A percentile compares a stretch with the other conserved stretches of the same genome.
Evolutionary conservation across 2,329 filamentous ascomycete species (phyloP).

Genomic region (Lasiodiplodia hormozganensis): DNA sequence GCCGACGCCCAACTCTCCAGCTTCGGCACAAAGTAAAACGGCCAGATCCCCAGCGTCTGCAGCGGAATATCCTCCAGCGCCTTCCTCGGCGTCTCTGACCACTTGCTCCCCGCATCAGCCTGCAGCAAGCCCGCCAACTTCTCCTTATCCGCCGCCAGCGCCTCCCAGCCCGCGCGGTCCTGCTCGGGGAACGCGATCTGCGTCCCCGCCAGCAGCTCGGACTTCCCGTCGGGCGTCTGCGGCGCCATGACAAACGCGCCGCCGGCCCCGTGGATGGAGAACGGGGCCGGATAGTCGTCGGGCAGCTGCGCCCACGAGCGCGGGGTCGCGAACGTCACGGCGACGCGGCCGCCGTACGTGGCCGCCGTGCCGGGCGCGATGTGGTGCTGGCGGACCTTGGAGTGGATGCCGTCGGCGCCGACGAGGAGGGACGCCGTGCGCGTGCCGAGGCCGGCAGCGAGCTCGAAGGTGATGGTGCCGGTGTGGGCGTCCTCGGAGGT

Average conservation of each 20-base stretch:
- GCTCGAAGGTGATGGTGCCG: constrained; percentile 53
- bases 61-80: constrained; percentile 32
- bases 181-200: constrained; percentile 44
- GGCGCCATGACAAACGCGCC: constrained; percentile 49
- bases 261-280: constrained; percentile 44
- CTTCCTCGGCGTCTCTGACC: constrained; percentile 32
- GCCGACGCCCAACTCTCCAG: constrained; percentile 32
- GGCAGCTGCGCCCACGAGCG: constrained; percentile 12
- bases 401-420: constrained; percentile 68
- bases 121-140: constrained; percentile 31
- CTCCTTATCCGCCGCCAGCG: constrained; percentile 41
- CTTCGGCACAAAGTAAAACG: constrained; percentile 35
- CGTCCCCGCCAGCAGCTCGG: constrained; percentile 46
- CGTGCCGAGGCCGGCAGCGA: constrained; percentile 56
- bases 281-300: constrained; percentile 36
- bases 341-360: constrained; percentile 58
- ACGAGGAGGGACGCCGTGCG: constrained; percentile 55
- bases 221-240: constrained; percentile 41
- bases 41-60: constrained; percentile 35
- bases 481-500: constrained; percentile 33
- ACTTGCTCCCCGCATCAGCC: constrained; percentile 25
- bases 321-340: constrained; percentile 44
- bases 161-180: constrained; percentile 41
- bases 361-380: constrained; percentile 57
- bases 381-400: constrained; percentile 56